Conservation (phyloP, 345 rosid species). For the Salix caprea region DNA sequence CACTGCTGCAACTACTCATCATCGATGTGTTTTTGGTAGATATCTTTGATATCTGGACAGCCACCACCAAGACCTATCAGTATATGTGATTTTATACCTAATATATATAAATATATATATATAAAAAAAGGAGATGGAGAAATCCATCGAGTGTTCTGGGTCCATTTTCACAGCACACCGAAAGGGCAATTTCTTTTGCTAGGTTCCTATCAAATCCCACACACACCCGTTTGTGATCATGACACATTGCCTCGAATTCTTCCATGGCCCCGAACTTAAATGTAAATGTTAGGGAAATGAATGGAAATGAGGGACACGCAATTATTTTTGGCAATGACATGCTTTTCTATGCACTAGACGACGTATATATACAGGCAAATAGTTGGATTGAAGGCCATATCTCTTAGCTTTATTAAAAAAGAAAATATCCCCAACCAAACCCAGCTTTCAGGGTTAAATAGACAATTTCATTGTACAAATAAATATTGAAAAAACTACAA, state of each 20-base stretch:
- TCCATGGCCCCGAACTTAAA: not conserved
- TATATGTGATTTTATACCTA: not conserved
- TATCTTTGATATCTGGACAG: not conserved
- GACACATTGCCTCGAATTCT: not conserved
- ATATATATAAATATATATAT: not conserved
- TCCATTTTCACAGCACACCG: not conserved
- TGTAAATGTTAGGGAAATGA: not conserved
- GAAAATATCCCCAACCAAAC: too few species aligned
- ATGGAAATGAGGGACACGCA: not conserved
- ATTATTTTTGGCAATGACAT: not conserved
- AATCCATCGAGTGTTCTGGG: not conserved
- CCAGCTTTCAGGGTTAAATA: too few species aligned
- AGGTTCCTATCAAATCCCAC: not conserved
- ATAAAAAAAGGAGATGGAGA: not conserved
- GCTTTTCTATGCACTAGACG: not conserved
- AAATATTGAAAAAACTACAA: too few species aligned
- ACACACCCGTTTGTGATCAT: not conserved
- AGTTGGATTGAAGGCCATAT: conserved; percentile 1
- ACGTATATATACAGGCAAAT: not conserved
- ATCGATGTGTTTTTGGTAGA: not conserved
- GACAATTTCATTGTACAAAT: too few species aligned
- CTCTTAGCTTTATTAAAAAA: not conserved
- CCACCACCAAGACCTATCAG: not conserved
- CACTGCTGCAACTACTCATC: not conserved
- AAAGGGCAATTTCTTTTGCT: not conserved